Evolutionary conservation across 441 rosid genomes (phyloP).

Genomic region (Adansonia grandidieri): DNA sequence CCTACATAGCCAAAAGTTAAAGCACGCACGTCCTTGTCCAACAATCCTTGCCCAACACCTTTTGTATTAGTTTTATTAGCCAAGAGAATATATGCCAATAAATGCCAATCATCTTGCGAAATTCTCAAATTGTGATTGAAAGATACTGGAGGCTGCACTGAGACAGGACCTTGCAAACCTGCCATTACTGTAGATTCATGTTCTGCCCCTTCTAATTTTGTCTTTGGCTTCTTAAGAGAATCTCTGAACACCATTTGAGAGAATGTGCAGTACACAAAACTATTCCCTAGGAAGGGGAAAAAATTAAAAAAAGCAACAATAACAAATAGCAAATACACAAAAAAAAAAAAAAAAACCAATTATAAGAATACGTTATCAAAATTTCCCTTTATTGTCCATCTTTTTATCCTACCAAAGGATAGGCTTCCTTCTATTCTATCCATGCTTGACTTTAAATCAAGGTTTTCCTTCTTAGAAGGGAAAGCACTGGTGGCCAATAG

Average conservation of each 20-base stretch:
- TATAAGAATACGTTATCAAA: neutral
- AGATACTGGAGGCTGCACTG: conserved; percentile 4
- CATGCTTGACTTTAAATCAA: neutral
- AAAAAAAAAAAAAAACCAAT: neutral
- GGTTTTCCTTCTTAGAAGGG: neutral
- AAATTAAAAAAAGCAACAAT: neutral
- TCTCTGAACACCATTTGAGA: conserved; percentile 45
- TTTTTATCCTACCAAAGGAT: neutral
- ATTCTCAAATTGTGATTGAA: conserved; percentile 23
- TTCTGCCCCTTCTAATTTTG: conserved; percentile 30
- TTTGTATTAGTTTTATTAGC: conserved; percentile 30
- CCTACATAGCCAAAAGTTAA: conserved; percentile 23
- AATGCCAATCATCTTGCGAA: conserved; percentile 28
- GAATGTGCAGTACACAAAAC: neutral
- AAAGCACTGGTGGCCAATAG: neutral
- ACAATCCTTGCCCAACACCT: conserved; percentile 26
- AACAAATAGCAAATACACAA: conserved; percentile 1
- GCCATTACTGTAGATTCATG: conserved; percentile 23
- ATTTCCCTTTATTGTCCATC: neutral
- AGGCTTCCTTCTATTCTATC: neutral
- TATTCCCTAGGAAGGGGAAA: neutral
- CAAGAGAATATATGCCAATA: conserved; percentile 28
- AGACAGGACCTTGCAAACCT: conserved; percentile 24
- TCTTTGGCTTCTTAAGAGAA: conserved; percentile 28
- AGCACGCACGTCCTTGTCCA: conserved; percentile 29